Percentiles rank a stretch among this genome's conserved stretches.
phyloP scores from a whole-genome alignment of 768 basidiomycete species.

The Kockovaella imperatae region DNA sequence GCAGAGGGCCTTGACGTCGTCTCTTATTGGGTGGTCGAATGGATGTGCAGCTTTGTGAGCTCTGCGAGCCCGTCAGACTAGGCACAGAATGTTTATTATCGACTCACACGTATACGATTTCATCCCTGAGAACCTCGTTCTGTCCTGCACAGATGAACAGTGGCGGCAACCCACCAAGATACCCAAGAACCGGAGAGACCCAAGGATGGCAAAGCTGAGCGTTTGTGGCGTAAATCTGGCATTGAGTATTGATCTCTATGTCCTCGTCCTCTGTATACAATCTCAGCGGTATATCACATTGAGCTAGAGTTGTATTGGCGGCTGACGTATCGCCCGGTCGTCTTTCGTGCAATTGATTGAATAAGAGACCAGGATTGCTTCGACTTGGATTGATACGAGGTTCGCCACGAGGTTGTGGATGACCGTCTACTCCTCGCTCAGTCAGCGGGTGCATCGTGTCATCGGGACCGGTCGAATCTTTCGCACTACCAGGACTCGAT shows the following conservation, averaged over 20 bases:
- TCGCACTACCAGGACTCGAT: neutral
- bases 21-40: conserved; percentile 57
- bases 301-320: conserved; percentile 23
- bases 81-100: neutral
- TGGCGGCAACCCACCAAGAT: conserved; percentile 86
- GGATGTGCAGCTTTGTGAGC: conserved; percentile 91
- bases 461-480: conserved; percentile 1
- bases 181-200: conserved; percentile 68
- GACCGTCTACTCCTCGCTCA: conserved; percentile 19
- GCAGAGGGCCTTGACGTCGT: conserved; percentile 49
- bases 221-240: conserved; percentile 83
- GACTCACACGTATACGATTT: conserved; percentile 67
- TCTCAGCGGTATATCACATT: conserved; percentile 25
- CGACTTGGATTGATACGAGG: conserved; percentile 19
- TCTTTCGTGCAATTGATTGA: conserved; percentile 4
- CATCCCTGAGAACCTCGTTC: conserved; percentile 84
- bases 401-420: conserved; percentile 27
- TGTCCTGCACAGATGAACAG: conserved; percentile 76
- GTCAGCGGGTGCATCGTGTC: conserved; percentile 24
- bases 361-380: conserved; percentile 33
- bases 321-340: conserved; percentile 6
- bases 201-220: conserved; percentile 49
- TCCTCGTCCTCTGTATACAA: conserved; percentile 43
- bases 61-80: conserved; percentile 16
- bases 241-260: conserved; percentile 52